Percentiles rank a stretch among this genome's conserved stretches.
These are phyloP conservation scores for Chernovozyma aurita DNA, from an alignment of 1,139 yeast genomes.

Conservation along the genomic window DNA sequence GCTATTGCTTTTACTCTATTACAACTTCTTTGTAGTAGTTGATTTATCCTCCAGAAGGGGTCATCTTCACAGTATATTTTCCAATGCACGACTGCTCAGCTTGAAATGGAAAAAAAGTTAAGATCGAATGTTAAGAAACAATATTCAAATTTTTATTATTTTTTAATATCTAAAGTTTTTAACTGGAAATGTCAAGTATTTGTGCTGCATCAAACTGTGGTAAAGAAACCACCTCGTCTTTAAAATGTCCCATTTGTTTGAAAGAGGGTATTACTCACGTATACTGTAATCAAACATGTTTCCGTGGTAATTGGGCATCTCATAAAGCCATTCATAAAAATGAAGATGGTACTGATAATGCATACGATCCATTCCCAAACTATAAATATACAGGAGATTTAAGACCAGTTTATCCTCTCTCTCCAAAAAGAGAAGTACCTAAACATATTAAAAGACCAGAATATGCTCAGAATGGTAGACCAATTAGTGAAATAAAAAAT, in stretches of 20 bases:
- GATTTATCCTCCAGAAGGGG: too few relatives aligned
- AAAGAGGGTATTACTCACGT: conserved; percentile 58
- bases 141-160: neutral
- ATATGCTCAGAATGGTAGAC: conserved; percentile 78
- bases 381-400: conserved; percentile 69
- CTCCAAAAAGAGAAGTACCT: conserved; percentile 68
- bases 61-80: too few relatives aligned
- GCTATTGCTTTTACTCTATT: neutral
- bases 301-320: conserved; percentile 66
- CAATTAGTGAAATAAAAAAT: conserved; percentile 69
- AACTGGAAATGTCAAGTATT: conserved; percentile 16
- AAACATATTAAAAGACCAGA: conserved; percentile 74
- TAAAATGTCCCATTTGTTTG: conserved; percentile 91
- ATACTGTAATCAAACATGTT: conserved; percentile 86
- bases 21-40: neutral
- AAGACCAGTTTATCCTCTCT: conserved; percentile 77
- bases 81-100: neutral
- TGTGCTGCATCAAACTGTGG: conserved; percentile 85
- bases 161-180: neutral
- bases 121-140: neutral
- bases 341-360: conserved; percentile 36
- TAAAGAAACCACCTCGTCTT: conserved; percentile 64
- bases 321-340: conserved; percentile 49
- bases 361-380: conserved; percentile 84
- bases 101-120: neutral